Base-by-base conservation (phyloP, 2,329 filamentous ascomycete species). In the Clarireedia homoeocarpa region DNA sequence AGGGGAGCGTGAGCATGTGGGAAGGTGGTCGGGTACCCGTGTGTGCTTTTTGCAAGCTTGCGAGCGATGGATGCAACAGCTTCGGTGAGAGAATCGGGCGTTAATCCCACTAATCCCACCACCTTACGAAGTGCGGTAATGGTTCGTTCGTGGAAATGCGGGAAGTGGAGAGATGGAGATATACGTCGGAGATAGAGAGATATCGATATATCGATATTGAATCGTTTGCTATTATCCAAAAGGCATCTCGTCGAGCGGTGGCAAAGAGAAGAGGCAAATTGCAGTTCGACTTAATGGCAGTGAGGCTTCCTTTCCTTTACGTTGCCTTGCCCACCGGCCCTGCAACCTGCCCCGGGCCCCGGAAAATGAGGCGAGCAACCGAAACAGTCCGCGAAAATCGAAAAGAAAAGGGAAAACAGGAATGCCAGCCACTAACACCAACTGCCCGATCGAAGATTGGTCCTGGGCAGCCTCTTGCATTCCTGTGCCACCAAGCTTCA, bases 21-120 rank as follows among this genome's bases (percentile, higher is more conserved):
- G 47, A 17, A 23, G 30, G 15, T 12, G 26, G 20, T 17, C 12
- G n/a, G 38, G 5, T n/a, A 53, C 23, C 12, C 36, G 42, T 34
- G 36, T 34, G 23, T 20, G 24, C 48, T 47, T 46, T 44, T 20
- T 23, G 51, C 15, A 40, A 23, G 23, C 26, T 20, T 23, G 51
- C 15, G 51, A 23, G 23, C 17, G 34, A 34, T 40, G 24, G 36
- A 42, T 34, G 44, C 39, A 3, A 6, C 44, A 49, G 30, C 20
- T 49, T 54, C 52, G 52, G 52, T 49, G 52, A 54, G 52, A 49
- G 52, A 34, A 54, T 54, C 24, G 52, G 52, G 52, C 12, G 39
- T 49, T 6, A 48, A 54, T 3, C 14, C 30, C 20, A 30, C 20
- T 7, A 3, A 20, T 20, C 20, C 20, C 20, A 20, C 20, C 20